Evolutionary conservation across 2,329 filamentous ascomycete genomes (phyloP), one percentile per base, ranked within the genome.

Genomic region (Trichoderma sp.): DNA sequence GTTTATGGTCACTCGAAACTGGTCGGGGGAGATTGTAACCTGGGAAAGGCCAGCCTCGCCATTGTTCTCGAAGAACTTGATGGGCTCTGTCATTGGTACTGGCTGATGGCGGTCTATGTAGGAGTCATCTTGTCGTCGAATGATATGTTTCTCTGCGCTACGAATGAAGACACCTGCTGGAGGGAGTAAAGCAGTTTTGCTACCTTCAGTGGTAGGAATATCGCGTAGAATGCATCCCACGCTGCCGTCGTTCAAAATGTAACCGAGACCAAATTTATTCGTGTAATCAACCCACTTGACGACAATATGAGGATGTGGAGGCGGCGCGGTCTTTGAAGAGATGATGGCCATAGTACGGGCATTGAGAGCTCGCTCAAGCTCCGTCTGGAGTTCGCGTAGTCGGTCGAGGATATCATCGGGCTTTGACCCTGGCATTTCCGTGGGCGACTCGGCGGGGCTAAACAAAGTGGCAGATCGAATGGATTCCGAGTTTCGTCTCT

Each of bases 211-310:
- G 1, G 87, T 87, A 14, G 88, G 87, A 71, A 91, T 89, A 75
- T 89, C 89, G 29, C 88, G 86, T 68, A 91, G 85, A 66, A 93
- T 90, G 78, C 93, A 95, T 18, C 94, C 94, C 24, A 95, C 92
- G 77, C 92, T 95, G 35, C 94, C 94, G 78, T 96, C 93, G 77
- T 94, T 94, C 72, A 97, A 86, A 75, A 96, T 94, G 80, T 96
- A 97, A 45, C 94, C 94, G 18, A 97, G 88, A 14, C 94, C 94
- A 82, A 95, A 95, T 82, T 95, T 95, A 83, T 95, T 94, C 76
- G 93, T 95, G 83, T 97, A 97, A 82, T 97, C 94, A 7, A 97
- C 94, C 94, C 94, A 97, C 81, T 95, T 95, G 12, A 93, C 90
- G 14, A 93, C 91, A 62, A 93, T 89, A 81, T 91, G 85, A 81